Base-by-base conservation (phyloP, 2,329 filamentous ascomycete species). In the Colletotrichum sidae region DNA sequence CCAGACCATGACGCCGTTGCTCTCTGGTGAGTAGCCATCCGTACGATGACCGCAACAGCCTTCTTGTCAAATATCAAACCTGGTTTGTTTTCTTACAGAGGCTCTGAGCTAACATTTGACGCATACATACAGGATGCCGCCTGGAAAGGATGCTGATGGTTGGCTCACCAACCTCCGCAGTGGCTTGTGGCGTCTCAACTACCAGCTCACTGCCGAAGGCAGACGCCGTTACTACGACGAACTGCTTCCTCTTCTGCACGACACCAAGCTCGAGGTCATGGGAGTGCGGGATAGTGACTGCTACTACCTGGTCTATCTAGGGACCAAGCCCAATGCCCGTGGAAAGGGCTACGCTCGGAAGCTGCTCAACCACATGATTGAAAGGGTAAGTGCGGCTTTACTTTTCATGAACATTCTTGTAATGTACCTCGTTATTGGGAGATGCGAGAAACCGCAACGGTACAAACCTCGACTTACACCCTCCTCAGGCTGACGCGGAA, bases 291-390 rank as follows among this genome's bases (percentile, higher is more conserved):
- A 93, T 74, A 76, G 82, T 70, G 83, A 91, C 67, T 89, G 86
- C 73, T 96, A 92, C 84, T 96, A 96, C 76, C 88, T 96, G 59
- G 91, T 94, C 52, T 96, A 95, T 77, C 83, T 96, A 67, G 93
- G 92, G 68, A 94, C 91, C 55, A 91, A 89, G 76, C 88, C 90
- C 39, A 83, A 82, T 67, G 88, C 89, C 5, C 87, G 90, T 67
- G 88, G 92, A 52, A 89, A 89, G 70, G 92, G 93, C 10, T 92
- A 92, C 76, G 91, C 88, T 13, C 84, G 84, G 70, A 90, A 88
- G 78, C 83, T 94, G 68, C 87, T 96, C 69, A 84, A 89, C 75
- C 83, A 92, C 74, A 89, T 93, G 78, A 88, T 90, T 56, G 79
- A 77, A 49, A 83, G 84, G 81, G 89, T 90, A 77, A 67, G 81